phyloP scores from a whole-genome alignment of 495 filamentous ascomycete genomes.

The Pseudomonodictys pantanalensis region DNA sequence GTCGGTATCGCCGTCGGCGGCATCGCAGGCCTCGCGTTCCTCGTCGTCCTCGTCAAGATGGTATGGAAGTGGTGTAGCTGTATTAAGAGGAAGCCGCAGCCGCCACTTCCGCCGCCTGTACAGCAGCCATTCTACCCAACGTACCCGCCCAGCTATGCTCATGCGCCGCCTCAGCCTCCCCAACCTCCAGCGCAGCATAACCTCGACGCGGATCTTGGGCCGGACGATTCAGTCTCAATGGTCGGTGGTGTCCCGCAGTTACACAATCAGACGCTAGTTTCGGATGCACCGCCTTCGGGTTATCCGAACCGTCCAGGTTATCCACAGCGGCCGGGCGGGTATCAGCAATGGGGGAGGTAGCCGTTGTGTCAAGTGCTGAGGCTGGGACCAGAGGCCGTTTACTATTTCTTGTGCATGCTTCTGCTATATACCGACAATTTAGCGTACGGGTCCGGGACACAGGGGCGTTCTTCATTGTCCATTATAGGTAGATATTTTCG shows the following conservation, averaged over 20 bases:
- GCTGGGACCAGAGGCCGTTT: too few species aligned
- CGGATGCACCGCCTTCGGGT: conserved; percentile 3
- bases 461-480: too few species aligned
- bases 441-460: too few species aligned
- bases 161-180: neutral
- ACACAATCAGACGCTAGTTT: conserved; percentile 1
- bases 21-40: conserved; percentile 13
- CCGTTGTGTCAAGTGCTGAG: too few species aligned
- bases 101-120: neutral
- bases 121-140: neutral
- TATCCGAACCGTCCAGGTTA: too few species aligned
- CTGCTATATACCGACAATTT: too few species aligned
- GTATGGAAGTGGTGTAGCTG: neutral
- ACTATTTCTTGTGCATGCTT: too few species aligned
- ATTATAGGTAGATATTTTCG: too few species aligned
- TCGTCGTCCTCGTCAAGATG: neutral
- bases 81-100: neutral
- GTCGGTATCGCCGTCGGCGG: conserved; percentile 1
- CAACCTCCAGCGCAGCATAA: too few species aligned
- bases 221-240: conserved; percentile 9
- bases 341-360: too few species aligned
- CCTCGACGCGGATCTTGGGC: neutral
- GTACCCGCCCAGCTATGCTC: neutral
- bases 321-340: too few species aligned
- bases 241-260: neutral